Base-by-base conservation (phyloP, 768 basidiomycete genomes). In the Collybia sordida region DNA sequence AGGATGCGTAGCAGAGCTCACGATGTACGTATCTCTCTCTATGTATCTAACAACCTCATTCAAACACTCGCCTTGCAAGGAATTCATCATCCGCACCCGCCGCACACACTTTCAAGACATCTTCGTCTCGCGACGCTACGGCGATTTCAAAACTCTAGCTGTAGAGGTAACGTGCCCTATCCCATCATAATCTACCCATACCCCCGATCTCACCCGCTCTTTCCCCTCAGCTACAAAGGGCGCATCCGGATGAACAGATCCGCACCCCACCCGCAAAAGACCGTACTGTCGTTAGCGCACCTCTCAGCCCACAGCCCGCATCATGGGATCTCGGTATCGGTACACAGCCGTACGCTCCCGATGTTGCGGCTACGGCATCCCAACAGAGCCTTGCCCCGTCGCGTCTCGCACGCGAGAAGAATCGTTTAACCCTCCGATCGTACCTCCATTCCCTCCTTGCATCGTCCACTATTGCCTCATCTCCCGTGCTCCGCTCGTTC, bases 11-110 rank as follows among this genome's bases (percentile, higher is more conserved):
- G 83, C 64, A 83, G 86, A 58, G 80, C 75, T 11, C 95, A 97
- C 66, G 95, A 99, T 71, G 95, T 90, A 62, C 55, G 82, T 72
- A n/a, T 44, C 21, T 14, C 53, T 38, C 36, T 57, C 40, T 36
- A 45, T 51, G 27, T 50, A 34, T 28, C 17, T 23, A 48, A 36
- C 25, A 25, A 48, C 42, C 6, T 46, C 35, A 25, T 45, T 47
- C 28, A 28, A 47, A 36, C 49, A 45, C 56, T 49, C 36, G 57
- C 49, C 42, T 37, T 28, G 14, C 31, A 42, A 98, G 90, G 97
- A 98, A 77, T 99, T 99, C 65, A 85, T 99, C 58, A 83, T 99
- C 24, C 83, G 93, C 24, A 98, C 95, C 0, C 79, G 86, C 14
- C 78, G 93, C 36, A 80, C 83, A 5, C 76, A 82, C 12, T 77